phyloP scores from a whole-genome alignment of 352 stramenopile species.

The Globisporangium radiosum region DNA sequence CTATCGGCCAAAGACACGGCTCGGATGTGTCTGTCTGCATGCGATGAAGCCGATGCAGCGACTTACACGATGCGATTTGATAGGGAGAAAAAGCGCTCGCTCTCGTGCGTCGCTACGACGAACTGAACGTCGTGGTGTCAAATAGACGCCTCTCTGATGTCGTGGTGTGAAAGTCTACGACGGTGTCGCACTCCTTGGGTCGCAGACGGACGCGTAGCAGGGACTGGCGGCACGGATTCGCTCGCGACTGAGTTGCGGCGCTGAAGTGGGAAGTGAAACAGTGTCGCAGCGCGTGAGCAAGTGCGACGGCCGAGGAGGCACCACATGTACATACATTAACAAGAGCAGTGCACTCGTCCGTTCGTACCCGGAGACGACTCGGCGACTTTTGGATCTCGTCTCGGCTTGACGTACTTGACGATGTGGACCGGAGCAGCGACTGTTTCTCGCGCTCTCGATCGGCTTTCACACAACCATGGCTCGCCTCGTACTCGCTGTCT shows the following conservation, averaged over 20 bases:
- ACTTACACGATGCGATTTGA: neutral
- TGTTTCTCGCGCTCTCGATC: slow-evolving; percentile 13
- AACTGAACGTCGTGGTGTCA: too few relatives aligned
- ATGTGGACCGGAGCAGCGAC: slow-evolving; percentile 2
- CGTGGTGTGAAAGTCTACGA: slow-evolving; percentile 7
- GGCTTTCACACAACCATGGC: neutral
- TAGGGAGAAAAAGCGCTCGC: neutral
- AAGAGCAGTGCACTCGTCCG: too few relatives aligned
- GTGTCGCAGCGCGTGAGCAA: too few relatives aligned
- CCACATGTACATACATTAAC: neutral
- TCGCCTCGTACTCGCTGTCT: slow-evolving; percentile 17
- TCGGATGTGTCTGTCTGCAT: too few relatives aligned
- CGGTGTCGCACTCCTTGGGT: neutral
- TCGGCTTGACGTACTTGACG: neutral
- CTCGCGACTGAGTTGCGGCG: slow-evolving; percentile 10
- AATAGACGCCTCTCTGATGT: neutral
- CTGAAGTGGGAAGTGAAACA: neutral
- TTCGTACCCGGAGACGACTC: slow-evolving; percentile 10
- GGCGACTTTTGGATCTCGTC: slow-evolving; percentile 5
- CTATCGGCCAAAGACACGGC: too few relatives aligned
- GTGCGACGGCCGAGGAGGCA: too few relatives aligned
- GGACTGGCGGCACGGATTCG: neutral
- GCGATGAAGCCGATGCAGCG: neutral
- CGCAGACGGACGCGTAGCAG: neutral
- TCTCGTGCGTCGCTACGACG: neutral